Percentiles rank a stretch among this genome's conserved stretches.
Conservation (phyloP, 768 basidiomycete species). For the Royoungia palumana region DNA sequence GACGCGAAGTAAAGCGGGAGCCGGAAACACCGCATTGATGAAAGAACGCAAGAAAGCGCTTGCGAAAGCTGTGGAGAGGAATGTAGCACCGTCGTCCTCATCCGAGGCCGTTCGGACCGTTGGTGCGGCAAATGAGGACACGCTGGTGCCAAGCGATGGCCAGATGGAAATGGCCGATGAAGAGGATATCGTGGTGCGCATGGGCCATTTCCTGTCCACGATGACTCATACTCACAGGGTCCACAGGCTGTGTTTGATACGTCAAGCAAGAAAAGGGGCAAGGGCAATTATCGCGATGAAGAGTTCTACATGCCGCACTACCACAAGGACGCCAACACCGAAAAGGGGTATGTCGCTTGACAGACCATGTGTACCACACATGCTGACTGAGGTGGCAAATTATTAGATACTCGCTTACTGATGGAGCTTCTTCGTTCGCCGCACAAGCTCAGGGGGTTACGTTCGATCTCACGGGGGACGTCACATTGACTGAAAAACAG, state of each 20-base stretch:
- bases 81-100: constrained; percentile 30
- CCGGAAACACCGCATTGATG: constrained; percentile 73
- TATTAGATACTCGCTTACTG: constrained; percentile 78
- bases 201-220: constrained; percentile 1
- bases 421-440: constrained; percentile 82
- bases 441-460: constrained; percentile 77
- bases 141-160: constrained; percentile 22
- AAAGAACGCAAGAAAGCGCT: constrained; percentile 81
- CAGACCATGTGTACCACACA: not conserved
- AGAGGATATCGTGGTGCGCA: constrained; percentile 63
- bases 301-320: constrained; percentile 92
- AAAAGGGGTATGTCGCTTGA: constrained; percentile 72
- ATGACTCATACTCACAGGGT: constrained; percentile 4
- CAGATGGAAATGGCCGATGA: constrained; percentile 73
- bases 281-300: constrained; percentile 64
- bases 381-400: not conserved
- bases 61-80: constrained; percentile 56
- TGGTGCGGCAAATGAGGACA: constrained; percentile 34
- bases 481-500: constrained; percentile 51
- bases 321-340: constrained; percentile 81
- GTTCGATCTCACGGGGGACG: constrained; percentile 82
- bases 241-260: constrained; percentile 65
- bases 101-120: constrained; percentile 32
- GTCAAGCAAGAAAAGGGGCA: constrained; percentile 40
- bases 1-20: constrained; percentile 58